phyloP scores from a whole-genome alignment of 192 early-diverging fungal genomes.

The Spizellomyces punctatus region DNA sequence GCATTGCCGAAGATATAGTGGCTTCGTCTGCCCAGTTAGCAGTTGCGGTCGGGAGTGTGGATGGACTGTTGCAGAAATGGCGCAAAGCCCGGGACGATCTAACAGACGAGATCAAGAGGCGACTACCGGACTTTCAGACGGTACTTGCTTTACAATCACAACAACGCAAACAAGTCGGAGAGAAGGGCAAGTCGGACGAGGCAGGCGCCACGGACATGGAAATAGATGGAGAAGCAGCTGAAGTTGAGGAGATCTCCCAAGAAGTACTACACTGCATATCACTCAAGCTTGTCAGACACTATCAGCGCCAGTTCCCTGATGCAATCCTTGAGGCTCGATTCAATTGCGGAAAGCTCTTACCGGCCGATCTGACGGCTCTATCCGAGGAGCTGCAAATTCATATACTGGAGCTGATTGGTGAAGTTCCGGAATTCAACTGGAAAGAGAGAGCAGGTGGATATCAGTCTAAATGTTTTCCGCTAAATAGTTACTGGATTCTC shows the following conservation, averaged over 20 bases:
- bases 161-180: conserved; percentile 3
- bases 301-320: conserved; percentile 68
- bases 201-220: not conserved
- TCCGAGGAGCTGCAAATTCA: conserved; percentile 58
- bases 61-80: conserved; percentile 28
- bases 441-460: conserved; percentile 56
- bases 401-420: conserved; percentile 61
- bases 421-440: conserved; percentile 72
- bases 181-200: not conserved
- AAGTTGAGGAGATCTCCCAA: conserved; percentile 48
- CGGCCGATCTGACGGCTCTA: conserved; percentile 57
- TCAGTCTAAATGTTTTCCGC: too few species aligned
- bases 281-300: conserved; percentile 57
- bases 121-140: conserved; percentile 74
- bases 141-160: conserved; percentile 51
- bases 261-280: conserved; percentile 42
- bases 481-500: too few species aligned
- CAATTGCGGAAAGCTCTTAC: conserved; percentile 74
- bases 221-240: conserved; percentile 34
- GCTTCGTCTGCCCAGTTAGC: not conserved
- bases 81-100: conserved; percentile 14
- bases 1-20: not conserved
- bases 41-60: conserved; percentile 5
- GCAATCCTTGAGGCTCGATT: conserved; percentile 70
- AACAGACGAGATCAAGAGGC: conserved; percentile 59